Evolutionary conservation across 2,329 filamentous ascomycete species (phyloP).

Genomic region (Hypoxylon rubiginosum): DNA sequence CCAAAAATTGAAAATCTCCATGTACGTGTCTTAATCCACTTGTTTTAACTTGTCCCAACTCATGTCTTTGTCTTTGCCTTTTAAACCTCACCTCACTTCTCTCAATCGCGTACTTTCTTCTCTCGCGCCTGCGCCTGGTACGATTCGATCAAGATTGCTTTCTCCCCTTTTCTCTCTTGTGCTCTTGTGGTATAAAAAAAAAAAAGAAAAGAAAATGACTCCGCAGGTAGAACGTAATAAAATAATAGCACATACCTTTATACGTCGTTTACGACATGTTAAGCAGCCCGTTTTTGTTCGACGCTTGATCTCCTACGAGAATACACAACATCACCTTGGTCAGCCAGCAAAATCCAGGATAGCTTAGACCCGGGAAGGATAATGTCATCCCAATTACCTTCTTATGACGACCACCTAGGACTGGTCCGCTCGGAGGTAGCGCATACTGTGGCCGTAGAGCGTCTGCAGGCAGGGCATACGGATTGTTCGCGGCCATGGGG

Average conservation of each 20-base stretch:
- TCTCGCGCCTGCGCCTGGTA: constrained; percentile 4
- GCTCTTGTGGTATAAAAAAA: too few species aligned
- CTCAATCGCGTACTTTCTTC: constrained; percentile 18
- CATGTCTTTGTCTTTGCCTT: constrained; percentile 7
- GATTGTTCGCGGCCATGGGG: constrained; percentile 51
- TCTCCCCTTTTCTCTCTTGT: neutral
- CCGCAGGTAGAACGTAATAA: constrained; percentile 38
- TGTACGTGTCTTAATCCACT: constrained; percentile 18
- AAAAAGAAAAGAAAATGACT: constrained; percentile 6
- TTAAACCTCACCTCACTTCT: constrained; percentile 15
- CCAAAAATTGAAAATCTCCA: constrained; percentile 15
- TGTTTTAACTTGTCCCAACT: constrained; percentile 56
- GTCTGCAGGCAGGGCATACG: constrained; percentile 62
- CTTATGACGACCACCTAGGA: constrained; percentile 66
- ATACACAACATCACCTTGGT: constrained; percentile 43
- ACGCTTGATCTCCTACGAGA: constrained; percentile 70
- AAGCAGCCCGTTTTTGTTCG: constrained; percentile 74
- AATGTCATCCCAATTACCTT: constrained; percentile 60
- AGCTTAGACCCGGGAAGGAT: constrained; percentile 14
- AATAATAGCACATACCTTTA: constrained; percentile 66
- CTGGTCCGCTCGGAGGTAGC: constrained; percentile 62
- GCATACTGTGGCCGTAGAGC: constrained; percentile 60
- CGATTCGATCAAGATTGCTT: neutral
- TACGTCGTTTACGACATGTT: constrained; percentile 72
- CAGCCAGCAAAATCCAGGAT: constrained; percentile 41